Percentiles rank a stretch among this genome's conserved stretches.
Evolutionary conservation across 2,329 filamentous ascomycete species (phyloP).

Genomic region (Colletotrichum sp.): DNA sequence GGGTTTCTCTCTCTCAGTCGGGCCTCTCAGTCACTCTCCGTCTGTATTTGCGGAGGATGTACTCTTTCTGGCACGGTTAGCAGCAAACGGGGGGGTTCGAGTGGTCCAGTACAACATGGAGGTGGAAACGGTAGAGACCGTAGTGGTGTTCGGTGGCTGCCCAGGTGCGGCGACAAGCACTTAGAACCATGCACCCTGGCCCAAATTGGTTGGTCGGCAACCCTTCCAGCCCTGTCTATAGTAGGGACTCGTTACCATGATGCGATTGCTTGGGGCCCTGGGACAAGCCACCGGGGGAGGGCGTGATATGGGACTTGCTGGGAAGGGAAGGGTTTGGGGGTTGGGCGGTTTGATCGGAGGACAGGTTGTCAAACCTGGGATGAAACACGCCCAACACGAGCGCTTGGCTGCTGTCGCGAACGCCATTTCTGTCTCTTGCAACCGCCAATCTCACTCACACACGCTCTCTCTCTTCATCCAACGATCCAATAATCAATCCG

Average conservation of each 20-base stretch:
- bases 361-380: constrained; percentile 20
- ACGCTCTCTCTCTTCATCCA: background rate
- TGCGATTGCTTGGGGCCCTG: background rate
- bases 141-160: background rate
- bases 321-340: background rate
- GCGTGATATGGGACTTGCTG: background rate
- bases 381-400: constrained; percentile 10
- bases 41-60: background rate
- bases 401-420: constrained; percentile 9
- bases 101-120: background rate
- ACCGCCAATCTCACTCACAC: background rate
- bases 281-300: background rate
- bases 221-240: background rate
- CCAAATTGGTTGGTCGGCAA: background rate
- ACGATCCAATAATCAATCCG: background rate
- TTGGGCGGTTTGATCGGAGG: constrained; percentile 10
- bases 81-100: background rate
- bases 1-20: background rate
- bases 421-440: background rate
- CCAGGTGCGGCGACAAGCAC: background rate
- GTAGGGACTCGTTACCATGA: background rate
- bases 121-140: background rate
- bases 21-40: too few species aligned
- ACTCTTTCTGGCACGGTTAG: background rate
- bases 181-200: background rate